Evolutionary conservation across 306 rosid species (phyloP).

Genomic region (Pyrus pyrifolia): DNA sequence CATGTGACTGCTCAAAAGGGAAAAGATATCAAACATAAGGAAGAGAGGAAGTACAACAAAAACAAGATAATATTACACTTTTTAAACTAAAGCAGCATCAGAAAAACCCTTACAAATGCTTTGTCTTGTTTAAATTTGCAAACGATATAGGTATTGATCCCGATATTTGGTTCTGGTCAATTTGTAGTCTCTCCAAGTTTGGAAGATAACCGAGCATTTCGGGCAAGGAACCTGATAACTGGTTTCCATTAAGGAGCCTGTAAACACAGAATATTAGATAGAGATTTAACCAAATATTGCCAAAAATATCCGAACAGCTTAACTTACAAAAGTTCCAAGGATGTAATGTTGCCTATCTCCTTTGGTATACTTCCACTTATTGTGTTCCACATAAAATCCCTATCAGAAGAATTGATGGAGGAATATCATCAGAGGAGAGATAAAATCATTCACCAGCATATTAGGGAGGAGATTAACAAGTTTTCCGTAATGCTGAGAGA

Average conservation of each 20-base stretch:
- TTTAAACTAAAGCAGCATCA: neutral
- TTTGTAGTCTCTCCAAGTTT: constrained; percentile 53
- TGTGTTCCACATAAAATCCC: constrained; percentile 92
- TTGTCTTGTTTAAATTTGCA: constrained; percentile 47
- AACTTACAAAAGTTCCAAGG: constrained; percentile 77
- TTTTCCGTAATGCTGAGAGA: neutral
- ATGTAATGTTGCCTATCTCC: constrained; percentile 68
- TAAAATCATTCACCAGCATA: constrained; percentile 10
- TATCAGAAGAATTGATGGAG: constrained; percentile 22
- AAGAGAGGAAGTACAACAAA: neutral
- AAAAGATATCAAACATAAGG: neutral
- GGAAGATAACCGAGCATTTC: constrained; percentile 78
- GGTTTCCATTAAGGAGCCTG: constrained; percentile 85
- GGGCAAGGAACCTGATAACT: constrained; percentile 69
- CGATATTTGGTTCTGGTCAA: constrained; percentile 65
- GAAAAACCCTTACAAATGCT: constrained; percentile 75
- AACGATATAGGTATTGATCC: constrained; percentile 71
- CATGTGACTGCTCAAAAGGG: constrained; percentile 74
- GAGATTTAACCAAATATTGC: neutral
- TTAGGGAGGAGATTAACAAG: neutral
- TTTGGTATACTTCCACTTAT: constrained; percentile 75
- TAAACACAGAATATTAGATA: constrained; percentile 1
- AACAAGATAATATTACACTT: neutral
- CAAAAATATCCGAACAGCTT: constrained; percentile 4
- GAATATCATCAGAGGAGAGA: constrained; percentile 22